Evolutionary conservation across 495 filamentous ascomycete species (phyloP).

Genomic region (Penicillium riverlandense): DNA sequence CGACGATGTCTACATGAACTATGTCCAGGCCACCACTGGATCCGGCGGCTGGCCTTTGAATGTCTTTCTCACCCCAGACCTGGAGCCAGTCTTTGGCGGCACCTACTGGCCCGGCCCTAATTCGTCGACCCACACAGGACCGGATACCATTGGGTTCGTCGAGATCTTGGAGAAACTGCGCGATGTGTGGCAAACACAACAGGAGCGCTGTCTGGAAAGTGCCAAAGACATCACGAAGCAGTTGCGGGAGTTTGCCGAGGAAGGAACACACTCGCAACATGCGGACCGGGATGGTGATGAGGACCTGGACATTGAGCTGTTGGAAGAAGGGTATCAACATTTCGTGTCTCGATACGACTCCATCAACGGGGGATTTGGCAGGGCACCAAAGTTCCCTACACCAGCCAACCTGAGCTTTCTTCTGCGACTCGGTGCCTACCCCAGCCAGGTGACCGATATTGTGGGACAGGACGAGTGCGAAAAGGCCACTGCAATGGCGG

Average conservation of each 20-base stretch:
- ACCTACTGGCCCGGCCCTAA: slow-evolving; percentile 91
- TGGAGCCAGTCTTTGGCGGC: slow-evolving; percentile 91
- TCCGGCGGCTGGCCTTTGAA: slow-evolving; percentile 96
- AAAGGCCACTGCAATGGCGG: slow-evolving; percentile 71
- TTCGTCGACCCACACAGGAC: slow-evolving; percentile 37
- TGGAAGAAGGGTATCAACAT: slow-evolving; percentile 83
- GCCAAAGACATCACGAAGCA: slow-evolving; percentile 76
- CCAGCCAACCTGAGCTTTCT: slow-evolving; percentile 80
- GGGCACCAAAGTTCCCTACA: slow-evolving; percentile 84
- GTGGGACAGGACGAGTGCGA: slow-evolving; percentile 73
- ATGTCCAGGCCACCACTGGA: slow-evolving; percentile 87
- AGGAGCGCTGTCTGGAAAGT: slow-evolving; percentile 68
- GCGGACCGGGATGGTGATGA: slow-evolving; percentile 51
- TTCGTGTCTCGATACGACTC: slow-evolving; percentile 74
- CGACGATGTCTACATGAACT: slow-evolving; percentile 97
- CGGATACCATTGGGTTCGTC: slow-evolving; percentile 63
- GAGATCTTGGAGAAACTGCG: slow-evolving; percentile 76
- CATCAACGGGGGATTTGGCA: slow-evolving; percentile 66
- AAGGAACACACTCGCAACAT: slow-evolving; percentile 62
- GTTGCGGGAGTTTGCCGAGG: slow-evolving; percentile 77
- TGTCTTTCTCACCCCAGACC: slow-evolving; percentile 87
- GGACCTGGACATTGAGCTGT: slow-evolving; percentile 75
- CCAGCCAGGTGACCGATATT: slow-evolving; percentile 69
- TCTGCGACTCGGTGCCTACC: slow-evolving; percentile 66
- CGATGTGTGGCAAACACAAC: slow-evolving; percentile 78